These are phyloP conservation scores for Pinus albicaulis DNA, from an alignment of 75 land plant species.

Conservation along the genomic window DNA sequence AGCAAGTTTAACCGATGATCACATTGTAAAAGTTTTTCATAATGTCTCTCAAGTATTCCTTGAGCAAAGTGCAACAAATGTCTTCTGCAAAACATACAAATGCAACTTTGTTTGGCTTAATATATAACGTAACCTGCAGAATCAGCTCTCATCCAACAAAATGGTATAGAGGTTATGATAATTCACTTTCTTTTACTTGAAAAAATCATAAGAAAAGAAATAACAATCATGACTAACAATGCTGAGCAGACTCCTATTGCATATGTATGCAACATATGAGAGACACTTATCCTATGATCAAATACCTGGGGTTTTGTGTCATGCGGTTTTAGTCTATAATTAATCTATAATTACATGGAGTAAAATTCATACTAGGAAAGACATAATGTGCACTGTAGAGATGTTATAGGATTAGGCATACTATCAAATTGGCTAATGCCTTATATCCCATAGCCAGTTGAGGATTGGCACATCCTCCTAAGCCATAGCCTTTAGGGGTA, in stretches of 20 bases:
- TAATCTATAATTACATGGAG: neutral
- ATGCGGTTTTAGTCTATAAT: too few relatives aligned
- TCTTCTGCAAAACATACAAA: slow-evolving; percentile 4
- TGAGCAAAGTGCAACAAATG: slow-evolving; percentile 63
- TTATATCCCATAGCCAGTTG: neutral
- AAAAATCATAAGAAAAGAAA: neutral
- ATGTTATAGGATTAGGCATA: too few relatives aligned
- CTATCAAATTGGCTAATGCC: too few relatives aligned
- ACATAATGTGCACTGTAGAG: too few relatives aligned
- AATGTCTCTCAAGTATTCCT: slow-evolving; percentile 68
- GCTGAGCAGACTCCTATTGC: neutral
- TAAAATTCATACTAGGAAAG: neutral
- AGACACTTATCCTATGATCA: neutral
- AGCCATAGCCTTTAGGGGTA: neutral
- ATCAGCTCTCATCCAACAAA: neutral
- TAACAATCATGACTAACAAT: neutral
- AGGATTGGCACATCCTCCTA: neutral
- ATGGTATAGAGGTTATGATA: neutral
- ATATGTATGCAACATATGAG: neutral
- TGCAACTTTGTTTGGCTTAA: neutral
- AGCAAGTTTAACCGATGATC: slow-evolving; percentile 52
- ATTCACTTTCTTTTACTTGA: neutral
- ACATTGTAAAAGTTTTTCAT: slow-evolving; percentile 76
- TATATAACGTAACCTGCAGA: neutral
- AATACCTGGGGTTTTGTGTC: neutral